Conservation (phyloP, 2,329 filamentous ascomycete genomes). For the Hymenoscyphus repandus region DNA sequence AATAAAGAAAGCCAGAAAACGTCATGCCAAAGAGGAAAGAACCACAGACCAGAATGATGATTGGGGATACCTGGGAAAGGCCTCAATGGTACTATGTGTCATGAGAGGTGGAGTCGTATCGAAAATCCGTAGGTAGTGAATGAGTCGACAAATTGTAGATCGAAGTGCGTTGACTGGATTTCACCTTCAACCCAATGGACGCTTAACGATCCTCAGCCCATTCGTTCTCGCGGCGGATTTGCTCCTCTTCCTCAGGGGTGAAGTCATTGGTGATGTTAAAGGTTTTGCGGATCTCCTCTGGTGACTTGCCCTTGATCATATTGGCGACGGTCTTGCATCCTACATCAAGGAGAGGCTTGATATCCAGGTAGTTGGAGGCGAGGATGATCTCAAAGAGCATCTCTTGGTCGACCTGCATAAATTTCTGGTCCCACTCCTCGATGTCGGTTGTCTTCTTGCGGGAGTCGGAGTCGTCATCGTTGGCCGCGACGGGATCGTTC, state of each 20-base stretch:
- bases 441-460: slow-evolving; percentile 99
- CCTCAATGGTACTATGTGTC: background rate
- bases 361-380: slow-evolving; percentile 96
- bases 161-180: background rate
- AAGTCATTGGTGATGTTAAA: slow-evolving; percentile 99
- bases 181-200: background rate
- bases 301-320: slow-evolving; percentile 99
- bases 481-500: slow-evolving; percentile 73
- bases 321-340: slow-evolving; percentile 99
- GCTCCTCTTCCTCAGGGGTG: slow-evolving; percentile 97
- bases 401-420: slow-evolving; percentile 99
- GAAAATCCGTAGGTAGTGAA: too few species aligned
- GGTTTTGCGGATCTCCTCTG: slow-evolving; percentile 98
- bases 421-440: slow-evolving; percentile 99
- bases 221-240: slow-evolving; percentile 88
- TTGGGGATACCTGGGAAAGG: too few species aligned
- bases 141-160: too few species aligned
- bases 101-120: too few species aligned
- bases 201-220: slow-evolving; percentile 78
- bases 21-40: too few species aligned
- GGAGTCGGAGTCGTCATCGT: slow-evolving; percentile 86
- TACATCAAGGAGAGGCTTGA: slow-evolving; percentile 95
- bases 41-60: too few species aligned
- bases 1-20: too few species aligned
- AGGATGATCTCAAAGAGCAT: slow-evolving; percentile 99